Conservation (phyloP, 148 eudicot genomes). For the Rhododendron molle region DNA sequence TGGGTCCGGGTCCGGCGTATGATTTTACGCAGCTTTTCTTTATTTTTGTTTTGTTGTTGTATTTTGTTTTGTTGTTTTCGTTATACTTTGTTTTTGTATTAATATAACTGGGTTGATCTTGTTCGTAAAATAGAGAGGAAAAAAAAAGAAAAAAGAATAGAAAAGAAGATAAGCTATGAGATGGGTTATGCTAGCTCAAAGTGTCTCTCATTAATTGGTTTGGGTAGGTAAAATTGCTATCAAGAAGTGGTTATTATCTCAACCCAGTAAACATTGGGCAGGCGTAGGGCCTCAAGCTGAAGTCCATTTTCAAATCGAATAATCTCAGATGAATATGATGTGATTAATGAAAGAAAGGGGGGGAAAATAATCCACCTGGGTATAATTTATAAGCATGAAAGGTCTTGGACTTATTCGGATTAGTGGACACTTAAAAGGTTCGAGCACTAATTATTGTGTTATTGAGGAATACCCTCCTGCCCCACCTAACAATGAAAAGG, state of each 20-base stretch:
- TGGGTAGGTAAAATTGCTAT: conserved; percentile 20
- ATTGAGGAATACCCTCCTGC: background rate
- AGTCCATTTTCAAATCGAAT: background rate
- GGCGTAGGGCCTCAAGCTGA: background rate
- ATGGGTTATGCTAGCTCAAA: background rate
- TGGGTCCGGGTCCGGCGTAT: no score
- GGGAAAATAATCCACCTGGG: background rate
- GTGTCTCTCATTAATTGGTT: conserved; percentile 9
- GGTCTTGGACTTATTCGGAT: background rate
- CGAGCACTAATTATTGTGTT: background rate
- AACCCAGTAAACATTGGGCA: background rate
- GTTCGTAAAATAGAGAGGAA: no score
- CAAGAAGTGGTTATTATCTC: background rate
- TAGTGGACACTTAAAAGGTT: background rate
- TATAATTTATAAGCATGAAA: background rate
- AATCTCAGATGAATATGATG: background rate
- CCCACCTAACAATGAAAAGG: background rate
- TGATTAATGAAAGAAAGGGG: background rate
- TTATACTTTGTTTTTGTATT: no score
- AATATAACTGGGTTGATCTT: no score
- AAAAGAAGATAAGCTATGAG: background rate
- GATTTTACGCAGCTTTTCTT: no score
- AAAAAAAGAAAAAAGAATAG: no score
- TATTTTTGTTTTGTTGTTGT: no score
- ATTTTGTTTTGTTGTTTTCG: no score